Evolutionary conservation across 1,284 basidiomycete species (phyloP).

Genomic region (Cutaneotrichosporon sp.): DNA sequence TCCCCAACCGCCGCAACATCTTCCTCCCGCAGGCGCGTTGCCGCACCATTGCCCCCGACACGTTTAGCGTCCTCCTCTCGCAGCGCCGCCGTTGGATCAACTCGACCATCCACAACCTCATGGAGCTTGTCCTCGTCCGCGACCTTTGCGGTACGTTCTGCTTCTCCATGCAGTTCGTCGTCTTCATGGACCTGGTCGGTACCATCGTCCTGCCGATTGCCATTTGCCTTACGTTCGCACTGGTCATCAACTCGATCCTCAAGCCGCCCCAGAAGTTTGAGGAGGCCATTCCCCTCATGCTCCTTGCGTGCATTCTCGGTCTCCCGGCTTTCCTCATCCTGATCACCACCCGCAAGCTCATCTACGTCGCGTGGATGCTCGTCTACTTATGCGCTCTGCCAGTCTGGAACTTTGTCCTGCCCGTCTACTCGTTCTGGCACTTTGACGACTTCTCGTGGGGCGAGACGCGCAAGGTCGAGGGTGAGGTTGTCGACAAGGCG

Average conservation of each 20-base stretch:
- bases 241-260: constrained; percentile 80
- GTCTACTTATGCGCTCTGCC: constrained; percentile 90
- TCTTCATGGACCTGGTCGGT: constrained; percentile 97
- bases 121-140: constrained; percentile 96
- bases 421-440: constrained; percentile 97
- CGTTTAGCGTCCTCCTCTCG: constrained; percentile 88
- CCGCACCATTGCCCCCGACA: constrained; percentile 93
- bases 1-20: constrained; percentile 99
- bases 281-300: constrained; percentile 90
- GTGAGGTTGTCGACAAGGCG: constrained; percentile 67
- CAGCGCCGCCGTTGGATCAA: constrained; percentile 99
- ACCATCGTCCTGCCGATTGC: constrained; percentile 95
- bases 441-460: constrained; percentile 98
- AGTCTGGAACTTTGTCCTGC: constrained; percentile 93
- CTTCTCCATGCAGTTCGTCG: constrained; percentile 97
- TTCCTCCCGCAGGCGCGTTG: constrained; percentile 96
- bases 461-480: constrained; percentile 95
- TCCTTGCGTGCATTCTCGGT: constrained; percentile 88
- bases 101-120: constrained; percentile 97
- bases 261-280: constrained; percentile 81
- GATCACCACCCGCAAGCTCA: constrained; percentile 89
- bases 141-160: constrained; percentile 96
- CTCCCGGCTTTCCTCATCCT: constrained; percentile 90
- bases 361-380: constrained; percentile 98
- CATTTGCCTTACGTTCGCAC: constrained; percentile 84